These are phyloP conservation scores for Litsea cubeba DNA, from an alignment of 164 flowering plant genomes.

Conservation along the genomic window DNA sequence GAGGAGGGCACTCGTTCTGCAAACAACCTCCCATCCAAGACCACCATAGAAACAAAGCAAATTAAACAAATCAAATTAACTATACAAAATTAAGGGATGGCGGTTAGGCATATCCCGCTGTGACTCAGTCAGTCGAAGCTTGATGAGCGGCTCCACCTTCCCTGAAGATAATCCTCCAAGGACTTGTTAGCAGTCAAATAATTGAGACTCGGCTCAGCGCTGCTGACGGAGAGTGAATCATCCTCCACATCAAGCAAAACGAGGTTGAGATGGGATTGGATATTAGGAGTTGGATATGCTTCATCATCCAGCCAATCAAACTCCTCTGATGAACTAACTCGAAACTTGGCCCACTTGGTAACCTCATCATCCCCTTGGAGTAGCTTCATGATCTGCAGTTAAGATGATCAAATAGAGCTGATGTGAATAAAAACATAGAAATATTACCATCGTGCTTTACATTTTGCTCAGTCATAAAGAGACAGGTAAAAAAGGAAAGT, in stretches of 20 bases:
- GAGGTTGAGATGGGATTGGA: conserved; percentile 74
- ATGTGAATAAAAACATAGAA: conserved; percentile 26
- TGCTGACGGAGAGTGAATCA: conserved; percentile 60
- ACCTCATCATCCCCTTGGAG: conserved; percentile 76
- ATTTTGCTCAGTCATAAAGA: conserved; percentile 37
- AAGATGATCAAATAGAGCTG: background rate
- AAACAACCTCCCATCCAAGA: conserved; percentile 73
- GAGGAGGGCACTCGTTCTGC: conserved; percentile 11
- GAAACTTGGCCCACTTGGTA: conserved; percentile 64
- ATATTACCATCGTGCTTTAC: conserved; percentile 78
- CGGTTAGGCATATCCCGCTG: background rate
- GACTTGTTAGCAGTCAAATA: conserved; percentile 25
- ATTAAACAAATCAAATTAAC: background rate
- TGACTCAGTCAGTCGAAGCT: conserved; percentile 58
- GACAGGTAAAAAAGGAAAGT: background rate
- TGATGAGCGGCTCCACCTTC: conserved; percentile 86
- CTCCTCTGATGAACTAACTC: conserved; percentile 45
- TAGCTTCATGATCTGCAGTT: conserved; percentile 67
- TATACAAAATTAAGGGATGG: conserved; percentile 7
- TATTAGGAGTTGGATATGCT: conserved; percentile 36
- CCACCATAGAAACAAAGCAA: conserved; percentile 15
- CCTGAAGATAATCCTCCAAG: conserved; percentile 73
- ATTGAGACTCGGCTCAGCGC: conserved; percentile 48
- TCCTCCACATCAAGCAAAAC: conserved; percentile 87
- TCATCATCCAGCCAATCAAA: conserved; percentile 49